Percentiles rank a stretch among this genome's conserved stretches.
These are phyloP conservation scores for Domatiomyces catenatus DNA, from an alignment of 2,329 filamentous ascomycete genomes.

Conservation along the genomic window DNA sequence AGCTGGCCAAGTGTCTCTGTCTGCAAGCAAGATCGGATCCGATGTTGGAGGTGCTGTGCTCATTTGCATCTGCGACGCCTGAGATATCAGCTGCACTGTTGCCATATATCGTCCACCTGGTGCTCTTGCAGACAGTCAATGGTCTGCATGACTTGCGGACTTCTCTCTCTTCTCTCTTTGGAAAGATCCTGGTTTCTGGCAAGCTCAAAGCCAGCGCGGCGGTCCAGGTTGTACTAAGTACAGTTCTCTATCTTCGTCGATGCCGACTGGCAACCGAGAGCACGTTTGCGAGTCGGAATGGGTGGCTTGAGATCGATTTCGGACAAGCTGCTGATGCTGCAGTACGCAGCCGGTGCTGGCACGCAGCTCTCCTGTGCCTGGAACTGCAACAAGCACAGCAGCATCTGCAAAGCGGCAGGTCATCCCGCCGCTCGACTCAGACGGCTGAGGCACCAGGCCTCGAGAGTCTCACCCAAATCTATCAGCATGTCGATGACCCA, in stretches of 20 bases:
- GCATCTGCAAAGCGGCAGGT: conserved; percentile 24
- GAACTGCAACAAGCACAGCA: conserved; percentile 53
- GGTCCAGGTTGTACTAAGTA: conserved; percentile 57
- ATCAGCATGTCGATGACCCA: conserved; percentile 84
- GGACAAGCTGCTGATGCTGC: conserved; percentile 55
- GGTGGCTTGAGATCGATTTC: conserved; percentile 78
- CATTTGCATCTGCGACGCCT: conserved; percentile 49
- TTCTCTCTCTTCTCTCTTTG: conserved; percentile 50
- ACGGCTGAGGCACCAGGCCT: conserved; percentile 40
- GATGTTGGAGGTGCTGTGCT: conserved; percentile 52
- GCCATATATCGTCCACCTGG: conserved; percentile 71
- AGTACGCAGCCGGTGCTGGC: conserved; percentile 65
- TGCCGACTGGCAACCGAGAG: conserved; percentile 59
- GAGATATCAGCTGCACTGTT: conserved; percentile 60
- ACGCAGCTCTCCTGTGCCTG: conserved; percentile 67
- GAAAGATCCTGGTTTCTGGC: conserved; percentile 23
- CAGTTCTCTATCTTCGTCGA: conserved; percentile 74
- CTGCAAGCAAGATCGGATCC: conserved; percentile 32
- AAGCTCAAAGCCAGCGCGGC: conserved; percentile 39
- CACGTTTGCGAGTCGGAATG: conserved; percentile 61
- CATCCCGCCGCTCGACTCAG: conserved; percentile 52
- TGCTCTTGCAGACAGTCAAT: conserved; percentile 47
- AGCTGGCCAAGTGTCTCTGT: background rate
- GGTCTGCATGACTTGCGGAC: conserved; percentile 50
- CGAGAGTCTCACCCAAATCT: conserved; percentile 64